Conservation (phyloP, 257 asterid species). For the Phtheirospermum japonicum region DNA sequence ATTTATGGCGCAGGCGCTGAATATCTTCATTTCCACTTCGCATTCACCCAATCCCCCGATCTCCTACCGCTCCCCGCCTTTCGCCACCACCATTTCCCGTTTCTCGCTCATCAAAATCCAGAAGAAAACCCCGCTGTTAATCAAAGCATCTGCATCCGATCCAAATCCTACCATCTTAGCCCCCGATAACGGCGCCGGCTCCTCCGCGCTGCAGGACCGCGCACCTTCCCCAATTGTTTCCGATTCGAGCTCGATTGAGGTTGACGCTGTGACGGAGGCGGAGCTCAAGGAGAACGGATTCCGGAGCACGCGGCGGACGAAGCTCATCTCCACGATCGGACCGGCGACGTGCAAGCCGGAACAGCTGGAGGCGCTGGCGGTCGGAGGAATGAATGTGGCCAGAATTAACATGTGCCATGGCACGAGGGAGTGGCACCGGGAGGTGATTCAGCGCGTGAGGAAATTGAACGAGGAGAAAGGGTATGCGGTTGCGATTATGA, state of each 20-base stretch:
- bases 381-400: conserved; percentile 94
- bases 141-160: conserved; percentile 42
- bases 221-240: conserved; percentile 24
- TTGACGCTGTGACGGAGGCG: conserved; percentile 88
- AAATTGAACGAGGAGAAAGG: conserved; percentile 96
- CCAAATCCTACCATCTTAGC: conserved; percentile 25
- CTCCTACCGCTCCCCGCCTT: conserved; percentile 27
- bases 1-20: conserved; percentile 46
- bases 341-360: conserved; percentile 79
- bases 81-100: conserved; percentile 26
- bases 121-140: conserved; percentile 16
- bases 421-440: conserved; percentile 90
- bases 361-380: conserved; percentile 92
- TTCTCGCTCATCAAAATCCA: conserved; percentile 22
- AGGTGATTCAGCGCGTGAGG: conserved; percentile 83
- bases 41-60: conserved; percentile 39
- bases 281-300: conserved; percentile 98
- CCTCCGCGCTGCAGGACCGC: conserved; percentile 35
- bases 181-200: conserved; percentile 57
- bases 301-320: conserved; percentile 93
- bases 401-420: conserved; percentile 99
- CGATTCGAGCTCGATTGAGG: conserved; percentile 77
- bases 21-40: conserved; percentile 42
- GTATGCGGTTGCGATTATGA: conserved; percentile 94
- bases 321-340: conserved; percentile 87